These are phyloP conservation scores for Thermoascus crustaceus DNA, from an alignment of 2,329 filamentous ascomycete genomes.

Conservation along the genomic window DNA sequence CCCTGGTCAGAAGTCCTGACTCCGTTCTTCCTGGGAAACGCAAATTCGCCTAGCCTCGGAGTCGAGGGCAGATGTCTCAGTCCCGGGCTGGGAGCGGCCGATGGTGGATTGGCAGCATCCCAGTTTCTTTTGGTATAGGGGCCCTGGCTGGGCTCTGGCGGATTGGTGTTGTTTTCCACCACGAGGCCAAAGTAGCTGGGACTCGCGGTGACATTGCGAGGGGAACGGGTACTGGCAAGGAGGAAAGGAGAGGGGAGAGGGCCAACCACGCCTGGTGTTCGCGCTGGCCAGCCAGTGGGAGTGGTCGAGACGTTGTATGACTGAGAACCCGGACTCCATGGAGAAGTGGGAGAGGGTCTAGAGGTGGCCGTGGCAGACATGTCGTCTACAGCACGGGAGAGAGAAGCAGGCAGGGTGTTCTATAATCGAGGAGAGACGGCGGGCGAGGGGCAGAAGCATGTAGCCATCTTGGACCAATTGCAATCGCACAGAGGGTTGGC, in stretches of 20 bases:
- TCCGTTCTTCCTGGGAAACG: slow-evolving; percentile 55
- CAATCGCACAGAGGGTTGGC: no score
- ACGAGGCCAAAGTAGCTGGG: slow-evolving; percentile 83
- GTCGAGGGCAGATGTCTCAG: slow-evolving; percentile 10
- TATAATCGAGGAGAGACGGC: no score
- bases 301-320: slow-evolving; percentile 30
- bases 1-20: slow-evolving; percentile 1
- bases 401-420: neutral
- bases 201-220: slow-evolving; percentile 42
- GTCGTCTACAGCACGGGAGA: no score
- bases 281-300: slow-evolving; percentile 44
- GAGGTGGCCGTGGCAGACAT: slow-evolving; percentile 22
- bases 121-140: slow-evolving; percentile 62
- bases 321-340: slow-evolving; percentile 10
- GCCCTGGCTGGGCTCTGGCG: slow-evolving; percentile 52
- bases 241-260: slow-evolving; percentile 47
- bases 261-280: slow-evolving; percentile 47
- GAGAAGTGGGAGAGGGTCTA: slow-evolving; percentile 13
- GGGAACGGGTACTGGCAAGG: slow-evolving; percentile 40
- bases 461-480: no score
- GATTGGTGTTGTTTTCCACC: slow-evolving; percentile 52
- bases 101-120: slow-evolving; percentile 63
- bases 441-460: no score
- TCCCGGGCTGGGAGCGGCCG: slow-evolving; percentile 48
- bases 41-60: slow-evolving; percentile 3